phyloP scores from a whole-genome alignment of 2,329 filamentous ascomycete genomes.

The Pseudogymnoascus sp. region DNA sequence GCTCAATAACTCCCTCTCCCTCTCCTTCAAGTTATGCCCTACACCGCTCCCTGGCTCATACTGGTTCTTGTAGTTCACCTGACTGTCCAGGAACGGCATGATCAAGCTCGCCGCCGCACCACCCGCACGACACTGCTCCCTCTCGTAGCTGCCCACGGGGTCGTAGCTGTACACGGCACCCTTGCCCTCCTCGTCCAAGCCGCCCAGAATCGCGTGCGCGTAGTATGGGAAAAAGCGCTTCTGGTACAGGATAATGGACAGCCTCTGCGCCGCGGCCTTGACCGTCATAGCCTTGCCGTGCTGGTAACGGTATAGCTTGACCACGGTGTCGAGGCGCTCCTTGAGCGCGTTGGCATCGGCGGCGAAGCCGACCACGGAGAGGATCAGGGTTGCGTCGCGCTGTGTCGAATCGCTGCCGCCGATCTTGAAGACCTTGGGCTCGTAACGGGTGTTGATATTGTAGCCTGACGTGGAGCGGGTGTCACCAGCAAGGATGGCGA shows the following conservation, averaged over 20 bases:
- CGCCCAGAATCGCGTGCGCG: conserved; percentile 86
- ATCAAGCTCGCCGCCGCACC: conserved; percentile 90
- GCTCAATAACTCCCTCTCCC: conserved; percentile 61
- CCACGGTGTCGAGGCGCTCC: conserved; percentile 85
- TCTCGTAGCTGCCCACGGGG: conserved; percentile 93
- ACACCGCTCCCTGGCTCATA: conserved; percentile 79
- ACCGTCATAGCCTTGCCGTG: conserved; percentile 95
- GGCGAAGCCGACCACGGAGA: conserved; percentile 92
- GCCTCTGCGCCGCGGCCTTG: conserved; percentile 85
- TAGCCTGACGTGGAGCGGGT: conserved; percentile 93
- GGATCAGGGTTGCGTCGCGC: conserved; percentile 74
- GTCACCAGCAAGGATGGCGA: conserved; percentile 94
- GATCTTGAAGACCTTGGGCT: conserved; percentile 95
- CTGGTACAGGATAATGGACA: conserved; percentile 91
- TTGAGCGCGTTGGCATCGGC: conserved; percentile 91
- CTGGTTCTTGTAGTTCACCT: conserved; percentile 99
- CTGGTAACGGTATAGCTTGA: conserved; percentile 98
- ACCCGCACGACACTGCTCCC: conserved; percentile 89
- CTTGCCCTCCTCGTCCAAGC: conserved; percentile 87
- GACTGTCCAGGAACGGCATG: conserved; percentile 98
- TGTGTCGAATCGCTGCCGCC: conserved; percentile 83
- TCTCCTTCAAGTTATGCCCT: conserved; percentile 71
- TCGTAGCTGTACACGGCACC: conserved; percentile 97
- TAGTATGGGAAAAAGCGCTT: conserved; percentile 99
- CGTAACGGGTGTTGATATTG: conserved; percentile 96